phyloP scores from a whole-genome alignment of 2,329 filamentous ascomycete species.

The Parastagonospora nodorum region DNA sequence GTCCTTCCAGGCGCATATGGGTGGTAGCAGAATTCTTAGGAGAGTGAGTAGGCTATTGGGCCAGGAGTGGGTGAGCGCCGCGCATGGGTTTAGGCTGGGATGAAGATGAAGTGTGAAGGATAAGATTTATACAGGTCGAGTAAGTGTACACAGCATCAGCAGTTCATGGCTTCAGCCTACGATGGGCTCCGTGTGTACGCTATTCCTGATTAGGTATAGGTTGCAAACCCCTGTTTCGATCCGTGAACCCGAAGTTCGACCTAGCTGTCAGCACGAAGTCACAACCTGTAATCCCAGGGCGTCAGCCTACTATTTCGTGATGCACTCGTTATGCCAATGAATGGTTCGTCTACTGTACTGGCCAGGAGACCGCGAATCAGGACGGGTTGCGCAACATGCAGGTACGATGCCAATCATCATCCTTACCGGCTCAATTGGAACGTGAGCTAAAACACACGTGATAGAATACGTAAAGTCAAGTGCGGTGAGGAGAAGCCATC shows the following conservation, averaged over 20 bases:
- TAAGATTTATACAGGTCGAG: too few relatives aligned
- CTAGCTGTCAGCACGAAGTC: too few relatives aligned
- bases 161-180: too few relatives aligned
- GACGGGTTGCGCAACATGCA: constrained; percentile 30
- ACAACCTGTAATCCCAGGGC: too few relatives aligned
- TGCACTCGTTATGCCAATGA: not conserved
- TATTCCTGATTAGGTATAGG: too few relatives aligned
- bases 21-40: constrained; percentile 59
- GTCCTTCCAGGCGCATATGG: constrained; percentile 59
- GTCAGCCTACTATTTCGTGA: not conserved
- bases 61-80: constrained; percentile 52
- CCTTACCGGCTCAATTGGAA: not conserved
- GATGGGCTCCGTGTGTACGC: too few relatives aligned
- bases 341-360: not conserved
- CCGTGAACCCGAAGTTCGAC: too few relatives aligned
- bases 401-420: constrained; percentile 15
- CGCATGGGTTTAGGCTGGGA: constrained; percentile 36
- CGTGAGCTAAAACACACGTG: constrained; percentile 3
- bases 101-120: not conserved
- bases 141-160: too few relatives aligned
- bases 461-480: constrained; percentile 30
- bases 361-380: constrained; percentile 5
- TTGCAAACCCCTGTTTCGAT: too few relatives aligned
- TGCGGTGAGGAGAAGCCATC: constrained; percentile 28
- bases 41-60: constrained; percentile 60